These are phyloP conservation scores for Leccinum colubrinum DNA, from an alignment of 1,284 basidiomycete species.

Conservation along the genomic window DNA sequence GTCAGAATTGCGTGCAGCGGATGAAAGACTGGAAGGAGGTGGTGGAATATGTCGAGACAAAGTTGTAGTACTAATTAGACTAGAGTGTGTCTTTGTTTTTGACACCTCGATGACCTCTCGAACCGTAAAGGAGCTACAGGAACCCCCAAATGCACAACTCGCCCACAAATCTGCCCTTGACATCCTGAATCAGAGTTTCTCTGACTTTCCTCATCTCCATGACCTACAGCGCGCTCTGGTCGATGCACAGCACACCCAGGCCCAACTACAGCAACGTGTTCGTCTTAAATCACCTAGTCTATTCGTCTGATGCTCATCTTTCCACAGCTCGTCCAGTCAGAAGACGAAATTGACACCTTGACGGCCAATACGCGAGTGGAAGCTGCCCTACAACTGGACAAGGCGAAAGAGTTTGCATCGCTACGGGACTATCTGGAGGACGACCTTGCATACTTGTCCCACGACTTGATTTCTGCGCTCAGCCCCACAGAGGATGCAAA, in stretches of 20 bases:
- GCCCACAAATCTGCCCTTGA: constrained; percentile 44
- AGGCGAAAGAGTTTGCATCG: constrained; percentile 73
- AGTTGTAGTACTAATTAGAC: background rate
- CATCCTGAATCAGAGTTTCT: constrained; percentile 46
- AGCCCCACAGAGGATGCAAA: constrained; percentile 40
- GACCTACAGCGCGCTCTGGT: constrained; percentile 40
- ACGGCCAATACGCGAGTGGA: constrained; percentile 44
- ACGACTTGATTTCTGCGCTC: constrained; percentile 60
- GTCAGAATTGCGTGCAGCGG: constrained; percentile 41
- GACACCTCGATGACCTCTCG: constrained; percentile 37
- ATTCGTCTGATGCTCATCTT: constrained; percentile 33
- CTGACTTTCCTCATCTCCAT: constrained; percentile 47
- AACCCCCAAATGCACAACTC: constrained; percentile 42
- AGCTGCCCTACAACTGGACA: constrained; percentile 48
- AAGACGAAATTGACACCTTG: constrained; percentile 42
- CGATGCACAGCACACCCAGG: constrained; percentile 36
- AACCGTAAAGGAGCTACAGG: constrained; percentile 48
- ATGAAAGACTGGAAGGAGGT: constrained; percentile 59
- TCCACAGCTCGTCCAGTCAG: constrained; percentile 62
- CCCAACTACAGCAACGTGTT: constrained; percentile 44
- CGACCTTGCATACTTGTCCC: constrained; percentile 67
- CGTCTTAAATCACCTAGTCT: constrained; percentile 24
- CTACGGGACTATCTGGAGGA: constrained; percentile 74
- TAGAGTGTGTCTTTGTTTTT: background rate
- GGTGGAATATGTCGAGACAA: constrained; percentile 33